Conservation (phyloP, 305 asterid genomes). For the Ajuga reptans region DNA sequence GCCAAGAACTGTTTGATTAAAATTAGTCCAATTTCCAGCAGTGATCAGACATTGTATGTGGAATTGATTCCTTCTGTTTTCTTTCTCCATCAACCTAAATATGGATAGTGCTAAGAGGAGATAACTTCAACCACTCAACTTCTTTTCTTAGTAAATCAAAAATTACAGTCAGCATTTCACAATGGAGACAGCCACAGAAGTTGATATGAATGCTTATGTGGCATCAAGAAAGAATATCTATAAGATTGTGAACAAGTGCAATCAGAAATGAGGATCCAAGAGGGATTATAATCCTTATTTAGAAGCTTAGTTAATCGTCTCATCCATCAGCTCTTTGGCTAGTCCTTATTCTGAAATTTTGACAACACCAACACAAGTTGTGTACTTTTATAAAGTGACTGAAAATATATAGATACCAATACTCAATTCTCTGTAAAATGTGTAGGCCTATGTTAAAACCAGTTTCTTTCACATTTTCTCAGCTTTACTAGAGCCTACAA, state of each 20-base stretch:
- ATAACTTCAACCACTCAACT: not conserved
- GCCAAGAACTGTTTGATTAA: not conserved
- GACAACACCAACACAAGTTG: not conserved
- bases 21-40: not conserved
- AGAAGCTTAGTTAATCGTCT: constrained; percentile 8
- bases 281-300: not conserved
- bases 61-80: constrained; percentile 22
- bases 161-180: too few relatives aligned
- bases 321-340: not conserved
- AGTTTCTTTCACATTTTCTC: too few relatives aligned
- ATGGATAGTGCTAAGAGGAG: not conserved
- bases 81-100: not conserved
- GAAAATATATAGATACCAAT: not conserved
- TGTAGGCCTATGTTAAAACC: too few relatives aligned
- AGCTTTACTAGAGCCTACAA: too few relatives aligned
- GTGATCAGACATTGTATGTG: constrained; percentile 6
- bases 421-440: not conserved
- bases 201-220: constrained; percentile 17
- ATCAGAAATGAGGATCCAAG: not conserved
- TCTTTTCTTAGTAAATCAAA: not conserved
- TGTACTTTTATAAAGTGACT: too few relatives aligned
- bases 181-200: not conserved
- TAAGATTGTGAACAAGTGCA: constrained; percentile 12
- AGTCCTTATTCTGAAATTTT: not conserved
- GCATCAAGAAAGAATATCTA: constrained; percentile 28